Conservation (phyloP, 305 asterid genomes). For the Fraxinus angustifolia region DNA sequence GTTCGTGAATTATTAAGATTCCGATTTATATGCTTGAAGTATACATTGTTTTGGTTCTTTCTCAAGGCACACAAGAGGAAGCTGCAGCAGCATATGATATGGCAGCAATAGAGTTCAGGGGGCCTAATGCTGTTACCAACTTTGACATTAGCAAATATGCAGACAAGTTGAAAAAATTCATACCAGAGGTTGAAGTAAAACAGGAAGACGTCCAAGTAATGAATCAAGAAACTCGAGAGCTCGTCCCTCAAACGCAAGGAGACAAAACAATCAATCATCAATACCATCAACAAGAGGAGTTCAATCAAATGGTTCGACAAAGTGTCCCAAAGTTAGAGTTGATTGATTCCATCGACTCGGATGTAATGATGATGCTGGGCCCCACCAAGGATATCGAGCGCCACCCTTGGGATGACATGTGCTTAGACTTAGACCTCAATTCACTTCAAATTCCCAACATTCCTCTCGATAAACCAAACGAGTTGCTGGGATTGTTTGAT, state of each 20-base stretch:
- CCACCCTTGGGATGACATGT: slow-evolving; percentile 65
- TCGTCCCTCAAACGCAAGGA: slow-evolving; percentile 26
- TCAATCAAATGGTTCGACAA: slow-evolving; percentile 17
- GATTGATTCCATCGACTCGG: slow-evolving; percentile 13
- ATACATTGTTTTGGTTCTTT: not conserved
- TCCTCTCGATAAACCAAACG: slow-evolving; percentile 38
- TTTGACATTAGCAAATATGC: slow-evolving; percentile 74
- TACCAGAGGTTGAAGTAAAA: slow-evolving; percentile 20
- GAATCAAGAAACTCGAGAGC: slow-evolving; percentile 10
- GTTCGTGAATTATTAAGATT: not conserved
- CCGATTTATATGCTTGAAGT: not conserved
- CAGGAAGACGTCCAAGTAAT: slow-evolving; percentile 29
- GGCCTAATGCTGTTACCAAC: slow-evolving; percentile 79
- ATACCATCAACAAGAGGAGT: slow-evolving; percentile 15
- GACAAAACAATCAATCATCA: slow-evolving; percentile 19
- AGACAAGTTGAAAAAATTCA: slow-evolving; percentile 38
- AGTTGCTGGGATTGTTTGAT: slow-evolving; percentile 45
- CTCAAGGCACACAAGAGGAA: slow-evolving; percentile 87
- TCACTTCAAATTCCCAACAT: slow-evolving; percentile 42
- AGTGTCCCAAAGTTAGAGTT: slow-evolving; percentile 26
- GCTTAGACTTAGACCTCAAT: slow-evolving; percentile 42
- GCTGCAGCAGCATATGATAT: slow-evolving; percentile 87
- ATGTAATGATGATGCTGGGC: slow-evolving; percentile 30
- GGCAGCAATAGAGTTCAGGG: slow-evolving; percentile 86
- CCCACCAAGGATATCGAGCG: slow-evolving; percentile 43